Base-by-base conservation (phyloP, 2,329 filamentous ascomycete genomes). In the Xylaria sp. region DNA sequence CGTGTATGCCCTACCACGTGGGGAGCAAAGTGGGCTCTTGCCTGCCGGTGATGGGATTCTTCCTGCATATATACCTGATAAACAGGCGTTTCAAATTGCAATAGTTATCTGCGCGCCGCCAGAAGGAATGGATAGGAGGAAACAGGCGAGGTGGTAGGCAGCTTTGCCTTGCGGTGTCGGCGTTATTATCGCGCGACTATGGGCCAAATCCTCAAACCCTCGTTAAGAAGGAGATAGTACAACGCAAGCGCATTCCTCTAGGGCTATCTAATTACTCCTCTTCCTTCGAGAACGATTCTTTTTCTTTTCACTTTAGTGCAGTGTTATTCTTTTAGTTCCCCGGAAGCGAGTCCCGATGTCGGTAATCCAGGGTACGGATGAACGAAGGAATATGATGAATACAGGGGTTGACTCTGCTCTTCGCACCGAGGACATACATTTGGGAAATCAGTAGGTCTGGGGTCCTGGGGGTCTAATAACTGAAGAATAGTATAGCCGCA, bases 51-150 rank as follows among this genome's bases (percentile, higher is more conserved):
- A 57, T 41, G n/a, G 41, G 55, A 58, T 31, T 31, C 3, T 7
- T 31, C 23, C 39, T 58, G 39, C 56, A 46, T 23, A 58, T 58
- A 58, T 31, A 46, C 41, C 23, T 46, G 36, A 46, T 46, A n/a
- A n/a, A 28, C 28, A 10, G 23, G 9, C 39, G 15, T 31, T 18
- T 43, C 55, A 57, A 15, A 2, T 41, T 28, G 3, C 28, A 5
- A 43, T 18, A 36, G 12, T 39, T 49, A 49, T 25, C 46, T 20
- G 7, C 12, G 31, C 31, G 18, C 31, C 12, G 33, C 20, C 13
- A 18, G n/a, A 5, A 25, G 25, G 15, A 28, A 28, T 28, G 28
- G 28, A 28, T 3, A 28, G 28, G 18, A 33, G 15, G 5, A 3
- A 3, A 9, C 33, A 36, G 1, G 33, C 33, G 33, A 36, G 6